Evolutionary conservation across 257 asterid genomes (phyloP).

Genomic region (Nicotiana otophora): DNA sequence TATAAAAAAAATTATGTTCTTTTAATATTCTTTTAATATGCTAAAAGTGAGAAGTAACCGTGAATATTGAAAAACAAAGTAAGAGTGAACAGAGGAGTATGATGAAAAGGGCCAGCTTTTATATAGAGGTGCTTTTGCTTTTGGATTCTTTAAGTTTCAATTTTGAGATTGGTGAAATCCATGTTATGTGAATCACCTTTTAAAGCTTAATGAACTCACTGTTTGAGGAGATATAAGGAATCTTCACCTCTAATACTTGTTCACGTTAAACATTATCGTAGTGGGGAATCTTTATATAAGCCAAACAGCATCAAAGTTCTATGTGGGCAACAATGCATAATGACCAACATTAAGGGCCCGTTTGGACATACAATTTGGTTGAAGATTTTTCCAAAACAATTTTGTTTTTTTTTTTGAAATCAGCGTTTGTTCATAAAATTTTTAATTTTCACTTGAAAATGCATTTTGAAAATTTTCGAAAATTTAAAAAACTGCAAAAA

Average conservation of each 20-base stretch:
- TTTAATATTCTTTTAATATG: too few relatives aligned
- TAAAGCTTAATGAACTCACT: not conserved
- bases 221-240: not conserved
- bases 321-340: not conserved
- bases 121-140: not conserved
- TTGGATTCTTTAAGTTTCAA: not conserved
- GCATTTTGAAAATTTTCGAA: too few relatives aligned
- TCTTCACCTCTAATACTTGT: not conserved
- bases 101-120: not conserved
- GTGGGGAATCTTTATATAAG: not conserved
- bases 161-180: not conserved
- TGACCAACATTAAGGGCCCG: not conserved
- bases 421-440: too few relatives aligned
- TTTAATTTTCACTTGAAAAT: too few relatives aligned
- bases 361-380: too few relatives aligned
- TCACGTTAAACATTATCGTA: not conserved
- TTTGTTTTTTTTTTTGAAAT: too few relatives aligned
- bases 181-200: not conserved
- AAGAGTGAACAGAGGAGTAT: not conserved
- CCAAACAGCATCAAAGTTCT: not conserved
- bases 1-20: too few relatives aligned
- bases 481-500: too few relatives aligned
- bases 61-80: too few relatives aligned
- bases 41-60: too few relatives aligned
- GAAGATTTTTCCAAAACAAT: too few relatives aligned